These are phyloP conservation scores for Aspergillus ochraceus DNA, from an alignment of 2,329 filamentous ascomycete species.

Conservation along the genomic window DNA sequence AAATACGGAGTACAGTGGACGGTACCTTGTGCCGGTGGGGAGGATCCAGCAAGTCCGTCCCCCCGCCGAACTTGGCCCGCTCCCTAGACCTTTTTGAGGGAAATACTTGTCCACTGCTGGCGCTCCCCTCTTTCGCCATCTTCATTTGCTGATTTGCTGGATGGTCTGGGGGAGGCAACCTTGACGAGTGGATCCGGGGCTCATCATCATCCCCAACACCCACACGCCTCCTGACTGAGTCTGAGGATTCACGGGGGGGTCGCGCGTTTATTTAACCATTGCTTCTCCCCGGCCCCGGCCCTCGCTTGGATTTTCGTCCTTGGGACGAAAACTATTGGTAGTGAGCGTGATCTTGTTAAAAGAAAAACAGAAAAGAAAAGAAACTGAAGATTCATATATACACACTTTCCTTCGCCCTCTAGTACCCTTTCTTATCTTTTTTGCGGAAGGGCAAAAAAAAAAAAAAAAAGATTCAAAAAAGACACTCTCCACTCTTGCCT, in stretches of 20 bases:
- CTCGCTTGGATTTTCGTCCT: conserved; percentile 21
- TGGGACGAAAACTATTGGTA: conserved; percentile 18
- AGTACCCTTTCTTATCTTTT: neutral
- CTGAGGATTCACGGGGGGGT: conserved; percentile 4
- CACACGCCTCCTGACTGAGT: conserved; percentile 22
- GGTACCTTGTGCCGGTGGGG: conserved; percentile 2
- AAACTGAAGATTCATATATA: neutral
- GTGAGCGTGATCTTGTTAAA: neutral
- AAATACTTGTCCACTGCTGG: conserved; percentile 12
- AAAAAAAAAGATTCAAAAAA: conserved; percentile 13
- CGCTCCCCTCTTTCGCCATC: conserved; percentile 3
- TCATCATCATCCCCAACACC: conserved; percentile 21
- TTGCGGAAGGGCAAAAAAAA: conserved; percentile 7
- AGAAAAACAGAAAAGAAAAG: neutral
- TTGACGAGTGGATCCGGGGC: conserved; percentile 24
- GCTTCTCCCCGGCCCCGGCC: conserved; percentile 23
- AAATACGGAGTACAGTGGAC: too few species aligned
- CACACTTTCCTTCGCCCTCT: neutral
- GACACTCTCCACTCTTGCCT: conserved; percentile 26
- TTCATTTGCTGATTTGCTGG: conserved; percentile 6
- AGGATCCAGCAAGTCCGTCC: conserved; percentile 5
- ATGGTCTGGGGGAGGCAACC: conserved; percentile 31
- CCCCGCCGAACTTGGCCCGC: conserved; percentile 21
- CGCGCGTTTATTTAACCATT: conserved; percentile 27
- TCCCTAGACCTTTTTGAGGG: conserved; percentile 13